phyloP scores from a whole-genome alignment of 345 rosid genomes.

The Linum trigynum region DNA sequence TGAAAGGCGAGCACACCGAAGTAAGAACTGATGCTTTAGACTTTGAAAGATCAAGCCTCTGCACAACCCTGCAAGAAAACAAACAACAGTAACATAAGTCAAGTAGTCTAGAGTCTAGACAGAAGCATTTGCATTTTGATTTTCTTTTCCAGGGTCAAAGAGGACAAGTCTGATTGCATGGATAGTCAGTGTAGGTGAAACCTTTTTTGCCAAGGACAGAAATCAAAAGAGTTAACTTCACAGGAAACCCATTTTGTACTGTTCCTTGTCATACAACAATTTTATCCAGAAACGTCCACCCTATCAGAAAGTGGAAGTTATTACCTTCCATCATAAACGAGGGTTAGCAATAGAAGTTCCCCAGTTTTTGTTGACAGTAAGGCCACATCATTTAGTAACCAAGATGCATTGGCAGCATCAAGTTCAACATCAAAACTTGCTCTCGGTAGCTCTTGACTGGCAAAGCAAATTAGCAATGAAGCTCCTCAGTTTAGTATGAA shows the following conservation, averaged over 20 bases:
- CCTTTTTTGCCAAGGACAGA: not conserved
- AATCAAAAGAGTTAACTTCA: not conserved
- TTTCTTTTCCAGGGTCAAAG: not conserved
- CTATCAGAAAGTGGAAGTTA: not conserved
- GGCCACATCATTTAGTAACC: conserved; percentile 76
- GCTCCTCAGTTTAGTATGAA: not conserved
- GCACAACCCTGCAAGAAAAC: conserved; percentile 69
- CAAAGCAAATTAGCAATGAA: conserved; percentile 9
- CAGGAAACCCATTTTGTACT: not conserved
- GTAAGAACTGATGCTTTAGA: conserved; percentile 96
- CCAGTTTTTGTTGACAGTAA: conserved; percentile 83
- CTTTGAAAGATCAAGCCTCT: conserved; percentile 90
- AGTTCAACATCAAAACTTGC: conserved; percentile 81
- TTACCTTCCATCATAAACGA: conserved; percentile 93
- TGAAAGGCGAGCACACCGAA: conserved; percentile 55
- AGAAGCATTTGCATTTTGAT: too few relatives aligned
- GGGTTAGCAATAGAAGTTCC: conserved; percentile 74
- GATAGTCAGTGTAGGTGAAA: not conserved
- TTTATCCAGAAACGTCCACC: not conserved
- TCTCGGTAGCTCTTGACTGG: conserved; percentile 91
- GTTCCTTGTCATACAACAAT: not conserved
- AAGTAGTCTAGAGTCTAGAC: not conserved
- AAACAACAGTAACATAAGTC: conserved; percentile 17
- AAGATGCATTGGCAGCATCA: conserved; percentile 85
- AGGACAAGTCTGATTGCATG: not conserved